A percentile compares a stretch with the other conserved stretches of the same genome.
These are phyloP conservation scores for Fusarium proliferatum DNA, from an alignment of 2,329 filamentous ascomycete species.

Conservation along the genomic window DNA sequence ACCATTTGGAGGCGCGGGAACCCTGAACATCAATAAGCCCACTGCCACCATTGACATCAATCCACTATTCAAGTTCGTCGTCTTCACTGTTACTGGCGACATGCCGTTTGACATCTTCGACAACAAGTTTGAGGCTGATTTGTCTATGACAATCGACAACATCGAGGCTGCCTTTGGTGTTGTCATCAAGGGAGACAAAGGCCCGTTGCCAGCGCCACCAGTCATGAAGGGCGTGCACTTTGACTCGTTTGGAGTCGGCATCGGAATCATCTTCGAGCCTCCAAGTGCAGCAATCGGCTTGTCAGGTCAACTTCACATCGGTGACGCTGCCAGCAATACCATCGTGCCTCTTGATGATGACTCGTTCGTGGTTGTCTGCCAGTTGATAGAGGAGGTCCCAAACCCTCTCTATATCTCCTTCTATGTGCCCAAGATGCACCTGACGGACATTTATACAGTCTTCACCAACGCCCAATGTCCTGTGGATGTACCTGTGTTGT, in stretches of 20 bases:
- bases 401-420: neutral
- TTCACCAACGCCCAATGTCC: neutral
- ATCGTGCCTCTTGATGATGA: neutral
- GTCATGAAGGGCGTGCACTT: neutral
- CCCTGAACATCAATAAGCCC: neutral
- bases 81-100: neutral
- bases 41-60: constrained; percentile 9
- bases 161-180: neutral
- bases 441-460: neutral
- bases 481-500: neutral
- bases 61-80: neutral
- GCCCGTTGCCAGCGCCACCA: neutral
- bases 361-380: neutral
- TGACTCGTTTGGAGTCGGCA: neutral
- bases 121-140: neutral
- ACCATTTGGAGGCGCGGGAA: neutral
- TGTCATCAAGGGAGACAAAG: neutral
- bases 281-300: neutral
- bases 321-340: neutral
- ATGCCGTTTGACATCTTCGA: neutral
- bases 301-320: neutral
- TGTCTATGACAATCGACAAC: neutral
- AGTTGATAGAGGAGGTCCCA: neutral
- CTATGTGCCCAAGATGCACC: constrained; percentile 2
- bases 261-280: neutral